phyloP scores from a whole-genome alignment of 495 filamentous ascomycete genomes.

The Elasticomyces elasticus region DNA sequence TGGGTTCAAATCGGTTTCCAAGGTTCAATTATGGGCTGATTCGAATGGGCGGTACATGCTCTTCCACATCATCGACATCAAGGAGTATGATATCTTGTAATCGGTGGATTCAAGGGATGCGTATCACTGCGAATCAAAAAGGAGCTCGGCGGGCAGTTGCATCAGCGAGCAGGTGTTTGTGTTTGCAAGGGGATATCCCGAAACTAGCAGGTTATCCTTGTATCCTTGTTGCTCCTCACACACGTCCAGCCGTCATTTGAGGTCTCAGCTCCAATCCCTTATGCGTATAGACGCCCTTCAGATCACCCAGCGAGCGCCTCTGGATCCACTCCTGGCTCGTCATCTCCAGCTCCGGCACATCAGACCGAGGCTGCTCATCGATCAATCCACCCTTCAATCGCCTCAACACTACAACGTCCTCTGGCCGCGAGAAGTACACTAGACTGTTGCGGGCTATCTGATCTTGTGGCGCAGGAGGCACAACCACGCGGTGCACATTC shows the following conservation, averaged over 20 bases:
- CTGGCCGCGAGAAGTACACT: conserved; percentile 53
- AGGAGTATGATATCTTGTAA: too few relatives aligned
- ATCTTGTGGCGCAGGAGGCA: conserved; percentile 46
- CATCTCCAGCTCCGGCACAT: conserved; percentile 9
- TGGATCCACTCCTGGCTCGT: conserved; percentile 20
- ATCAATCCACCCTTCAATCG: conserved; percentile 31
- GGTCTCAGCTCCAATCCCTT: conserved; percentile 13
- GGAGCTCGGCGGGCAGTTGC: too few relatives aligned
- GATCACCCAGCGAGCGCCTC: conserved; percentile 10
- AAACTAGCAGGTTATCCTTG: too few relatives aligned
- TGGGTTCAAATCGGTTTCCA: too few relatives aligned
- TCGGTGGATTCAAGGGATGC: too few relatives aligned
- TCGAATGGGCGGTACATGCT: too few relatives aligned
- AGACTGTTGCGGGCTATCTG: conserved; percentile 45
- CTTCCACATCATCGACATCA: too few relatives aligned
- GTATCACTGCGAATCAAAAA: too few relatives aligned
- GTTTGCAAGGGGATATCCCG: too few relatives aligned
- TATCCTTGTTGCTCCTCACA: too few relatives aligned
- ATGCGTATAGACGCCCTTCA: conserved; percentile 18
- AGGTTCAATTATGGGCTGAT: too few relatives aligned
- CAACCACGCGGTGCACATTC: conserved; percentile 54
- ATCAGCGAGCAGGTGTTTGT: too few relatives aligned
- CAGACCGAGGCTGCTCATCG: conserved; percentile 25
- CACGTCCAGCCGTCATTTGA: not conserved
- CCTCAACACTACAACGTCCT: conserved; percentile 45